Percentiles rank a stretch among this genome's conserved stretches.
phyloP scores from a whole-genome alignment of 2,329 filamentous ascomycete species.

The Arthroderma sp. region DNA sequence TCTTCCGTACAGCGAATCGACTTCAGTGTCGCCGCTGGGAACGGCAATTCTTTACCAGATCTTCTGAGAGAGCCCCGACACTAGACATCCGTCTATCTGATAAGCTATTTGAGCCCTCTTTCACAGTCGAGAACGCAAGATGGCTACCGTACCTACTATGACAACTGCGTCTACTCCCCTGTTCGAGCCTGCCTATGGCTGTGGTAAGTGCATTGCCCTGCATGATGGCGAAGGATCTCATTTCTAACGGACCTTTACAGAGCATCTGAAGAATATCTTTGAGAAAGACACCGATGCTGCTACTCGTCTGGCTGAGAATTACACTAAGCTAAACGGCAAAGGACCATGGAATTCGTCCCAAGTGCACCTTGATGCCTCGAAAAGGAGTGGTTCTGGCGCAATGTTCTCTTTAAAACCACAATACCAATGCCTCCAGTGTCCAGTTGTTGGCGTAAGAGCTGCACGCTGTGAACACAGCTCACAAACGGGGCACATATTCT shows the following conservation, averaged over 20 bases:
- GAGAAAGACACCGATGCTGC: conserved; percentile 23
- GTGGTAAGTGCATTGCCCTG: conserved; percentile 23
- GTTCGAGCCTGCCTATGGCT: conserved; percentile 31
- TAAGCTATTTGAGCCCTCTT: not conserved
- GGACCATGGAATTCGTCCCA: conserved; percentile 21
- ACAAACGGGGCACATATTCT: conserved; percentile 31
- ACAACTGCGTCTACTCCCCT: not conserved
- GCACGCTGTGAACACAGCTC: conserved; percentile 27
- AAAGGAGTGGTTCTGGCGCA: conserved; percentile 17
- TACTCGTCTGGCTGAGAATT: conserved; percentile 26
- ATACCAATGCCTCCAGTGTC: conserved; percentile 31
- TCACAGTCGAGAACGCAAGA: not conserved
- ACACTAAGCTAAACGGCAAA: conserved; percentile 23
- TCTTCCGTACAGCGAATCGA: not conserved
- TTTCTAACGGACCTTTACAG: conserved; percentile 16
- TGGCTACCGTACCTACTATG: not conserved
- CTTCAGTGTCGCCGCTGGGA: not conserved
- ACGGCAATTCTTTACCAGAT: not conserved
- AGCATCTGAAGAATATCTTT: conserved; percentile 29
- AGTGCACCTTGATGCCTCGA: conserved; percentile 16
- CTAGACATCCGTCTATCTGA: not conserved
- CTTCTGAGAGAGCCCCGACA: not conserved
- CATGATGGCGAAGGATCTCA: not conserved
- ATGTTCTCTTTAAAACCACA: conserved; percentile 27
- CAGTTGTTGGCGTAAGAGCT: conserved; percentile 22